A percentile compares a stretch with the other conserved stretches of the same genome.
phyloP scores from a whole-genome alignment of 2,329 filamentous ascomycete genomes.

The Colletotrichum phormii region DNA sequence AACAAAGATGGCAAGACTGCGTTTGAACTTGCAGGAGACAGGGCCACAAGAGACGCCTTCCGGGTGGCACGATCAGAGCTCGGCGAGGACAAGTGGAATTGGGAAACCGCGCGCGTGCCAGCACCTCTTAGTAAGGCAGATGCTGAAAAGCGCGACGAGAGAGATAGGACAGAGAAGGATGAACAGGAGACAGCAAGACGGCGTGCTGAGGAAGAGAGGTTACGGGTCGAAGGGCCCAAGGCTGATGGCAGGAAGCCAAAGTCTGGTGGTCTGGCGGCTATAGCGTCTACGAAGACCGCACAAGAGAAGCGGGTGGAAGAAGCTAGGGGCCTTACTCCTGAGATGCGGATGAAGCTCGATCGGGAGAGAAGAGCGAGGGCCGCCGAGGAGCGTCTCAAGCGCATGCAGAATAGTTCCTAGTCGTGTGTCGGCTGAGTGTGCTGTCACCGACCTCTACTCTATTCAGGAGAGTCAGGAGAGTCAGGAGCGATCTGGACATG shows the following conservation, averaged over 20 bases:
- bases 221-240: slow-evolving; percentile 74
- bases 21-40: slow-evolving; percentile 89
- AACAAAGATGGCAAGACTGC: slow-evolving; percentile 85
- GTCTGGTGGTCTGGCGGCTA: slow-evolving; percentile 65
- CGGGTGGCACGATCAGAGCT: slow-evolving; percentile 86
- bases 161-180: slow-evolving; percentile 77
- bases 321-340: slow-evolving; percentile 83
- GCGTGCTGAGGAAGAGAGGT: slow-evolving; percentile 78
- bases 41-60: slow-evolving; percentile 89
- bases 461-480: neutral
- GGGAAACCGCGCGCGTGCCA: slow-evolving; percentile 82
- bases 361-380: slow-evolving; percentile 90
- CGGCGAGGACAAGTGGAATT: slow-evolving; percentile 81
- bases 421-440: too few relatives aligned
- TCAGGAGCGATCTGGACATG: too few relatives aligned
- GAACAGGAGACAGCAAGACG: slow-evolving; percentile 77
- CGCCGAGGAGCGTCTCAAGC: slow-evolving; percentile 86
- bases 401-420: slow-evolving; percentile 63
- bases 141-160: slow-evolving; percentile 74
- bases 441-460: neutral
- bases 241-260: slow-evolving; percentile 63
- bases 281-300: slow-evolving; percentile 75
- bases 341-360: slow-evolving; percentile 87
- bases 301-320: slow-evolving; percentile 88
- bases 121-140: slow-evolving; percentile 76